phyloP scores from a whole-genome alignment of 225 moss, liverwort and hornwort species.

The Pseudisothecium myosuroides region DNA sequence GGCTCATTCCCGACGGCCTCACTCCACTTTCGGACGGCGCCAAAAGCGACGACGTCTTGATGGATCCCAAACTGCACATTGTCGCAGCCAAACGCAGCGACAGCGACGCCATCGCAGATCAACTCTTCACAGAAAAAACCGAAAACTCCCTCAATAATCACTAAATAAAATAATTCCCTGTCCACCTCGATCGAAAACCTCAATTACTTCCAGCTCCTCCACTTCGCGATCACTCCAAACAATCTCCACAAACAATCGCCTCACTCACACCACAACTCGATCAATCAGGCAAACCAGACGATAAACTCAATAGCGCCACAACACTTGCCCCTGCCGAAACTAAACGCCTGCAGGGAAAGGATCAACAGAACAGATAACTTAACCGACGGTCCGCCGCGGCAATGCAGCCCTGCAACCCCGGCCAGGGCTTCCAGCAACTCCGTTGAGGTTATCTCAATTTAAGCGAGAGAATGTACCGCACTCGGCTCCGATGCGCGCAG shows the following conservation, averaged over 20 bases:
- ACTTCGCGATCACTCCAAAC: background rate
- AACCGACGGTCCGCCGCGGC: background rate
- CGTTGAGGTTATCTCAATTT: no score
- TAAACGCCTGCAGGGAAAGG: background rate
- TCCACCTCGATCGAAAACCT: background rate
- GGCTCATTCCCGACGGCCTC: background rate
- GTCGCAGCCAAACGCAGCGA: constrained; percentile 26
- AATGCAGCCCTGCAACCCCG: constrained; percentile 9
- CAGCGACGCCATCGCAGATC: constrained; percentile 26
- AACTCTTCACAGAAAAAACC: background rate
- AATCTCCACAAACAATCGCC: background rate
- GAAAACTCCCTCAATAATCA: background rate
- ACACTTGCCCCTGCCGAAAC: background rate
- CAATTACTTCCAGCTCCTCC: background rate
- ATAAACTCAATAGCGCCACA: background rate
- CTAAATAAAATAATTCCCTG: background rate
- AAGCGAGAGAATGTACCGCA: background rate
- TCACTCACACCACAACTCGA: background rate
- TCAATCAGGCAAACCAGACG: background rate
- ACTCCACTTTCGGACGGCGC: constrained; percentile 6
- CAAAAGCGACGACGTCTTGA: background rate
- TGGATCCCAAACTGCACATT: constrained; percentile 6
- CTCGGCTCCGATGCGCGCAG: background rate
- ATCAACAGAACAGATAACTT: background rate
- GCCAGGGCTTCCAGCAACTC: no score